Base-by-base conservation (phyloP, 2,329 filamentous ascomycete genomes). In the Elsinoe fawcettii region DNA sequence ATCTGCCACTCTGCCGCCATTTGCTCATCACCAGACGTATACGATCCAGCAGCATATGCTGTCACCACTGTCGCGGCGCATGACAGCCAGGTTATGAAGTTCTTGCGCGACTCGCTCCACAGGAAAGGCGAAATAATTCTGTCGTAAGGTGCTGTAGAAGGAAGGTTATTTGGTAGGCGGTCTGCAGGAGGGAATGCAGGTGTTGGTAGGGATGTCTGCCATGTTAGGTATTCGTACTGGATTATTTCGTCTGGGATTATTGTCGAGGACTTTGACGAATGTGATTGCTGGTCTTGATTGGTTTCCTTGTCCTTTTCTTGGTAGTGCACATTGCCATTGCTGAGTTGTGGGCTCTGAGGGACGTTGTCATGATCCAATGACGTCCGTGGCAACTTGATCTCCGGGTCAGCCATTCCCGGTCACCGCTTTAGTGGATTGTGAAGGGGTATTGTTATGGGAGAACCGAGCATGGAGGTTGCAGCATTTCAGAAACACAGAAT, bases 1-100 rank as follows among this genome's bases (percentile, higher is more conserved):
- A 88, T 76, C 2, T 79, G 70, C 72, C 88, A 88, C 65, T 87
- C 80, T 1, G 73, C 69, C 1, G 78, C 79, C 76, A 96, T 84
- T 55, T 87, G 79, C 4, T 70, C 70, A 0, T 84, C 74, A 0
- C 87, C 82, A 0, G 89, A 85, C 5, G 85, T 86, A 70, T 93
- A 93, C 2, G 88, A 81, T 2, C 90, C 90, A 0, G 90, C 87
- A 0, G 86, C 81, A 69, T 91, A 95, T 5, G 89, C 90, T 0
- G 90, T 88, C 53, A 91, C 72, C 18, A 83, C 79, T 0, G 90
- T 95, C 1, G 88, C 88, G 5, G 83, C 70, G 67, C 87, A 95
- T 7, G 87, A 88, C 11, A 96, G 77, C 65, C 78, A 80, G 7
- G 92, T 82, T 63, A 88, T 83, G 59, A 87, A 69, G 22, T 76